Base-by-base conservation (phyloP, 805 yeast species). In the Kuraishia ogatae region DNA sequence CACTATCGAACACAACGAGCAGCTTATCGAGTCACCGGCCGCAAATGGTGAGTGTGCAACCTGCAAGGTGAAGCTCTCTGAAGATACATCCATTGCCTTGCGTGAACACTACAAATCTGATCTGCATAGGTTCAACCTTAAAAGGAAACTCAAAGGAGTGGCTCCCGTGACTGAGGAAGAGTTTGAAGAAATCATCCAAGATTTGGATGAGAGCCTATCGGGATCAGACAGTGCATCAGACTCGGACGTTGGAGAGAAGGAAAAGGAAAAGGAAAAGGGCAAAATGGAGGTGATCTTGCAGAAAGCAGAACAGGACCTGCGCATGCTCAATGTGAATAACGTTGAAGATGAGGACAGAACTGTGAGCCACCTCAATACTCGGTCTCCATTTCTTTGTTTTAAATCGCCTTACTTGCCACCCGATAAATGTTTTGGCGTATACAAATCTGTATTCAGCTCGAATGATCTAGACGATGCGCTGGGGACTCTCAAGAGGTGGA, bases 301-400 rank as follows among this genome's bases (percentile, higher is more conserved):
- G 26, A 50, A 47, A 19, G 22, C 57, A 7, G 46, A 20, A n/a
- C 20, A 21, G 17, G 29, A 20, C 13, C 28, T 50, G 3, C 17
- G 49, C 11, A 19, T 10, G 22, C 15, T 55, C 35, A 23, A 23
- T 6, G 51, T 22, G 19, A 13, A 48, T 22, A 51, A 28, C 10
- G 35, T 19, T 24, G 66, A 62, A 1, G 68, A 64, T 1, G 72
- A 69, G 17, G 70, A 64, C 19, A 76, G 66, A 39, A 64, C 71
- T 26, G 68, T 76, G 43, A 78, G 85, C 62, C 82, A 77, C 62
- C 63, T 87, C 57, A 82, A 85, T 55, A 84, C 93, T 0, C 81
- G 83, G 61, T 83, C 96, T 0, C 91, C 97, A 0, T 81, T 71
- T 54, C 75, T 89, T 1, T 71, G 80, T 48, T 85, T 85, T 65